phyloP scores from a whole-genome alignment of 2,329 filamentous ascomycete species.

The Sordariomycetes sp. region DNA sequence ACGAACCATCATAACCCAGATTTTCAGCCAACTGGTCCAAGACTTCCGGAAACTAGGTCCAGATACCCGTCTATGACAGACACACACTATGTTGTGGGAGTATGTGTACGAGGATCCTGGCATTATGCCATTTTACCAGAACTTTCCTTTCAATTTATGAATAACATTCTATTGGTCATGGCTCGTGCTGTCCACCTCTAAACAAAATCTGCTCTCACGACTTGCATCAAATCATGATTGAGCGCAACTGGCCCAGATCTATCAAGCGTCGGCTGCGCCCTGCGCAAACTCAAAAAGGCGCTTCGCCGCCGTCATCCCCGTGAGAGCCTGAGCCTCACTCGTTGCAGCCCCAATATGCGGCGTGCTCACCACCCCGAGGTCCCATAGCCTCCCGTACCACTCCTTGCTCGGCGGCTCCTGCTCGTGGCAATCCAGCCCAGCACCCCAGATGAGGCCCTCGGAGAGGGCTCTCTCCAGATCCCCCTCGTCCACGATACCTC shows the following conservation, averaged over 20 bases:
- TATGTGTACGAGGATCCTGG: constrained; percentile 8
- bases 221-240: too few species aligned
- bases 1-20: neutral
- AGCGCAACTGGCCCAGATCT: too few species aligned
- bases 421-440: constrained; percentile 24
- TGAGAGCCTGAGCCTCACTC: constrained; percentile 15
- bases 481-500: constrained; percentile 23
- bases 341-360: constrained; percentile 33
- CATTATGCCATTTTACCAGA: neutral
- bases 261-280: neutral
- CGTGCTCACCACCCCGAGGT: constrained; percentile 22
- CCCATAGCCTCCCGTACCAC: constrained; percentile 19
- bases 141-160: neutral
- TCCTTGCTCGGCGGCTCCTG: constrained; percentile 22
- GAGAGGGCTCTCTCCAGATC: constrained; percentile 17
- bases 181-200: neutral
- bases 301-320: constrained; percentile 13
- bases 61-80: neutral
- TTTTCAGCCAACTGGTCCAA: neutral
- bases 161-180: neutral
- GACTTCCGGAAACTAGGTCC: neutral
- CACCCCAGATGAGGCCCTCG: constrained; percentile 21
- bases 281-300: neutral
- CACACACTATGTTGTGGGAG: constrained; percentile 6
- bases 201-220: too few species aligned